Evolutionary conservation across 441 rosid species (phyloP).

Genomic region (Bruguiera hainesii): DNA sequence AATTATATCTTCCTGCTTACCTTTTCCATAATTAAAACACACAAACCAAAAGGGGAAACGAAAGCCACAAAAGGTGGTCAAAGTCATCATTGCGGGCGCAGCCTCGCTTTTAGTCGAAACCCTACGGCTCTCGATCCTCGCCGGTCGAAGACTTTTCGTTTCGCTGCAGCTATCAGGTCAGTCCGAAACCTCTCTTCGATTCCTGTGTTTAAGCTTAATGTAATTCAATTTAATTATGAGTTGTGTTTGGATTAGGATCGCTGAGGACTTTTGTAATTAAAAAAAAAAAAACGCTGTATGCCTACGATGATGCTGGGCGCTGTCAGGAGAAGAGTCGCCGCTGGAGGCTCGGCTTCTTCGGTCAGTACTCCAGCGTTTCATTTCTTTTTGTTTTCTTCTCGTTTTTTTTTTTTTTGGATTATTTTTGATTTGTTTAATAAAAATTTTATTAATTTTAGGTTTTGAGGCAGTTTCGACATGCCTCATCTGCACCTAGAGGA

Average conservation of each 20-base stretch:
- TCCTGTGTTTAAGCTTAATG: neutral
- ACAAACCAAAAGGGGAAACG: too few relatives aligned
- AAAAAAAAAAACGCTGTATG: slow-evolving; percentile 5
- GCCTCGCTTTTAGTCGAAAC: too few relatives aligned
- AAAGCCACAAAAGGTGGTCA: too few relatives aligned
- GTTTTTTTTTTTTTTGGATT: neutral
- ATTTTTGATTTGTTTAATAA: neutral
- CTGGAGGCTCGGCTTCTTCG: slow-evolving; percentile 53
- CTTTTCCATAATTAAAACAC: too few relatives aligned
- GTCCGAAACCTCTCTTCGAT: too few relatives aligned
- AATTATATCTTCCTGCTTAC: too few relatives aligned
- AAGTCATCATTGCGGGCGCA: too few relatives aligned
- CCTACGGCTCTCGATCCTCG: too few relatives aligned
- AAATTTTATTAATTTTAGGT: slow-evolving; percentile 29
- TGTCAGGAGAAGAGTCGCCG: slow-evolving; percentile 48
- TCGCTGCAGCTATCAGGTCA: too few relatives aligned
- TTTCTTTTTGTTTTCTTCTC: neutral
- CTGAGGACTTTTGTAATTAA: slow-evolving; percentile 17
- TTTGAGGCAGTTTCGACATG: slow-evolving; percentile 42
- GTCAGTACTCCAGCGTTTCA: slow-evolving; percentile 28
- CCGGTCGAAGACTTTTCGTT: too few relatives aligned
- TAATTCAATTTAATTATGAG: neutral
- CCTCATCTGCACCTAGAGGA: slow-evolving; percentile 39
- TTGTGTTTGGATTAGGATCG: slow-evolving; percentile 2
- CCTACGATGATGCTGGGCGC: slow-evolving; percentile 66